A percentile compares a stretch with the other conserved stretches of the same genome.
Conservation (phyloP, 306 rosid species). For the Corylus americana region DNA sequence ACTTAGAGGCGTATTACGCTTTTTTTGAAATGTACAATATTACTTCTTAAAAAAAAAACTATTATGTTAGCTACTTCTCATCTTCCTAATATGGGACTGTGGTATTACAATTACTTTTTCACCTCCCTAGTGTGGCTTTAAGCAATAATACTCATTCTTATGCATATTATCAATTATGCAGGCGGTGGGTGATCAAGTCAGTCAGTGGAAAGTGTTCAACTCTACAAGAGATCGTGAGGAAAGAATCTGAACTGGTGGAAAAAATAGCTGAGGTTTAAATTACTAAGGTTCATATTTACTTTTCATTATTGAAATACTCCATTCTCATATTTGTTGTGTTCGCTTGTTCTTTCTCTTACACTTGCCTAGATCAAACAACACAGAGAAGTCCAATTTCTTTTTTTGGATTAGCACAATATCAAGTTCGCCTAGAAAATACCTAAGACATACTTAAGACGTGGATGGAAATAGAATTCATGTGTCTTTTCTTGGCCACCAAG, state of each 20-base stretch:
- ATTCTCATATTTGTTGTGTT: not conserved
- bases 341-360: not conserved
- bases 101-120: too few species aligned
- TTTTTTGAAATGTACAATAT: too few species aligned
- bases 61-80: too few species aligned
- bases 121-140: constrained; percentile 14
- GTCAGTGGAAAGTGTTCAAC: constrained; percentile 60
- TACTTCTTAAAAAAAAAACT: too few species aligned
- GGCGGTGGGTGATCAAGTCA: constrained; percentile 93
- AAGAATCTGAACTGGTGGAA: constrained; percentile 95
- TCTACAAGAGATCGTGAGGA: constrained; percentile 63
- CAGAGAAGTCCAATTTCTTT: not conserved
- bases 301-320: constrained; percentile 16
- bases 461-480: not conserved
- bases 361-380: constrained; percentile 13
- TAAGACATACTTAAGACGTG: not conserved
- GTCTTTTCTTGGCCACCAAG: not conserved
- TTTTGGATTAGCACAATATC: not conserved
- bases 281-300: constrained; percentile 33
- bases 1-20: too few species aligned
- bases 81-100: too few species aligned
- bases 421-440: not conserved
- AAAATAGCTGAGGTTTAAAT: constrained; percentile 86
- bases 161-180: constrained; percentile 40
- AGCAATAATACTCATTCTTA: constrained; percentile 24